phyloP scores from a whole-genome alignment of 345 rosid genomes.

The Lepidium didymum region DNA sequence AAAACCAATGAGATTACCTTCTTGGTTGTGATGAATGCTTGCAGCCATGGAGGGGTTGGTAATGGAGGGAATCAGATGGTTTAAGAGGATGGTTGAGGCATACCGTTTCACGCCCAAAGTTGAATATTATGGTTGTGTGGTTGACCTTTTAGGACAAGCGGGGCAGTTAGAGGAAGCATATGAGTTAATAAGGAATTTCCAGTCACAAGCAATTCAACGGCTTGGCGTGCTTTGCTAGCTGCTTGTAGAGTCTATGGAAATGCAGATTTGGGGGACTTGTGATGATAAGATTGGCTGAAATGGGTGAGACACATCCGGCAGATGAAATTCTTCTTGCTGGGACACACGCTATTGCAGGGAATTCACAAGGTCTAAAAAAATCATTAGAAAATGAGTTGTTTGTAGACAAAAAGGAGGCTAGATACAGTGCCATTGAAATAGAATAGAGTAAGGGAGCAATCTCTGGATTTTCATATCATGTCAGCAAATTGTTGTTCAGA shows the following conservation, averaged over 20 bases:
- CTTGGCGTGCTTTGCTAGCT: constrained; percentile 63
- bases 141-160: constrained; percentile 60
- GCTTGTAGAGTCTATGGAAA: constrained; percentile 62
- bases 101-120: constrained; percentile 38
- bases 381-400: constrained; percentile 11
- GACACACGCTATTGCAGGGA: constrained; percentile 46
- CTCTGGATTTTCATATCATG: background rate
- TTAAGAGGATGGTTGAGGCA: constrained; percentile 45
- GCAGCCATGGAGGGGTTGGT: constrained; percentile 69
- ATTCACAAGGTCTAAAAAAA: constrained; percentile 25
- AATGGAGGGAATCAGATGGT: constrained; percentile 39
- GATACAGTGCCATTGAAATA: constrained; percentile 46
- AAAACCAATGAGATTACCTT: constrained; percentile 57
- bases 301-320: constrained; percentile 39
- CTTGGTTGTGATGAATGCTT: constrained; percentile 54
- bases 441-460: constrained; percentile 6
- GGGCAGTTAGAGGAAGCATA: constrained; percentile 59
- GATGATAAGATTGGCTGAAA: constrained; percentile 35
- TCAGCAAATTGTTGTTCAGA: background rate
- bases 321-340: constrained; percentile 48
- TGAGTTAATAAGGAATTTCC: constrained; percentile 43
- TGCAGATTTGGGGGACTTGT: constrained; percentile 39
- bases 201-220: constrained; percentile 39
- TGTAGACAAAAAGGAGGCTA: constrained; percentile 37
- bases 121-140: constrained; percentile 63